Base-by-base conservation (phyloP, 225 moss, liverwort and hornwort species). In the Asterella californica region DNA sequence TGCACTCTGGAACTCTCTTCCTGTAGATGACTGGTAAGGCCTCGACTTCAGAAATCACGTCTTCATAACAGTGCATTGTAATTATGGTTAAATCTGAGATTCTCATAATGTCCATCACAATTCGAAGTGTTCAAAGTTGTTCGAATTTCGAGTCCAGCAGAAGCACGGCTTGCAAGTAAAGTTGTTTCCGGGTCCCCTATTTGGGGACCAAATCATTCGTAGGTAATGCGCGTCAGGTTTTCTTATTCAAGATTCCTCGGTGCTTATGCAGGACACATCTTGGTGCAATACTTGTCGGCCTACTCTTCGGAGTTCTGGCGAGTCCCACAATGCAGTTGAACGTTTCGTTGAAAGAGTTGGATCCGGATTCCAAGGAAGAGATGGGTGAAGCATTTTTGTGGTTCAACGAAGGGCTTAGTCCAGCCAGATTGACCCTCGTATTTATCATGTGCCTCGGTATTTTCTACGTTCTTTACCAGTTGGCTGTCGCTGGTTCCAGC, bases 11-110 rank as follows among this genome's bases (percentile, higher is more conserved):
- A 94, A 93, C 83, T 91, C 94, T 30, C 86, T 90, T 54, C 94
- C 96, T 17, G 88, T 96, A 15, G 96, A 96, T 85, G 96, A 96
- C 79, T 94, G 96, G 96, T 96, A 96, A 85, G 91, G 78, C 25
- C 29, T 42, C 10, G n/a, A n/a, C n/a, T 25, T 2, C 14, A 34
- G 37, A 18, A 37, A 8, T 38, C 70, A 34, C 42, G 42, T 42
- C 42, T 38, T 9, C 19, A 70, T 68, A n/a, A n/a, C 3, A 9
- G 62, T 62, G 29, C n/a, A n/a, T 5, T n/a, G 25, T 4, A 24
- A 60, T 6, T 60, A 19, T 25, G 24, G 19, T 24, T 9, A 62
- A n/a, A 27, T 24, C 2, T n/a, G 6, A 62, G 11, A 25, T 10
- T 34, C 12, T 65, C 6, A 5, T 32, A 32, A 65, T 65, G 33